A percentile compares a stretch with the other conserved stretches of the same genome.
Evolutionary conservation across 2,329 filamentous ascomycete species (phyloP).

Genomic region (Aspergillus sp.): DNA sequence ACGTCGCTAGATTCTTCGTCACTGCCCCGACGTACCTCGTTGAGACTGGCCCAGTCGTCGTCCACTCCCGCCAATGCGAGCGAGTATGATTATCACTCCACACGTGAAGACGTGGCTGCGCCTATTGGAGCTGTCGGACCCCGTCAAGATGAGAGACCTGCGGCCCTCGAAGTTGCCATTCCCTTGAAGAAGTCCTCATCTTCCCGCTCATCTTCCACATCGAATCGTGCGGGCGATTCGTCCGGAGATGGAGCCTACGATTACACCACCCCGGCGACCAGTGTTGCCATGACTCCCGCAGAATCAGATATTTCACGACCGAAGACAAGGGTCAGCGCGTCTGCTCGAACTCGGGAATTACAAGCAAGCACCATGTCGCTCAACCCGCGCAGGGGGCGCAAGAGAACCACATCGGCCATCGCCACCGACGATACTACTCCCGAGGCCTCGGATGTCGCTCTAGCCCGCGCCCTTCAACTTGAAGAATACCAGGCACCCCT

Average conservation of each 20-base stretch:
- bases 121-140: neutral
- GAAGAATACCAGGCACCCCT: slow-evolving; percentile 48
- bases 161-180: slow-evolving; percentile 31
- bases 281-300: slow-evolving; percentile 55
- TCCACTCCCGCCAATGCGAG: slow-evolving; percentile 10
- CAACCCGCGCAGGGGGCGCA: slow-evolving; percentile 35
- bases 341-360: slow-evolving; percentile 48
- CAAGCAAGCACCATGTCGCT: slow-evolving; percentile 48
- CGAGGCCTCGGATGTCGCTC: slow-evolving; percentile 47
- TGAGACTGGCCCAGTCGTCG: slow-evolving; percentile 20
- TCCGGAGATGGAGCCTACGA: slow-evolving; percentile 48
- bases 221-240: slow-evolving; percentile 41
- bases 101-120: slow-evolving; percentile 6
- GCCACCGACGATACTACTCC: slow-evolving; percentile 34
- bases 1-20: slow-evolving; percentile 5
- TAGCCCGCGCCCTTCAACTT: slow-evolving; percentile 59
- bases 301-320: slow-evolving; percentile 36
- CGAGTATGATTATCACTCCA: slow-evolving; percentile 1
- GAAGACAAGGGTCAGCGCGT: slow-evolving; percentile 41
- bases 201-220: slow-evolving; percentile 31
- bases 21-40: slow-evolving; percentile 23
- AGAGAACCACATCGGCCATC: slow-evolving; percentile 48
- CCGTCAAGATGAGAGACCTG: neutral
- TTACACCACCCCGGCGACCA: slow-evolving; percentile 64
- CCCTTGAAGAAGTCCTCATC: slow-evolving; percentile 26